A percentile compares a stretch with the other conserved stretches of the same genome.
phyloP scores from a whole-genome alignment of 768 basidiomycete genomes.

The Podaxis carcinomalis region DNA sequence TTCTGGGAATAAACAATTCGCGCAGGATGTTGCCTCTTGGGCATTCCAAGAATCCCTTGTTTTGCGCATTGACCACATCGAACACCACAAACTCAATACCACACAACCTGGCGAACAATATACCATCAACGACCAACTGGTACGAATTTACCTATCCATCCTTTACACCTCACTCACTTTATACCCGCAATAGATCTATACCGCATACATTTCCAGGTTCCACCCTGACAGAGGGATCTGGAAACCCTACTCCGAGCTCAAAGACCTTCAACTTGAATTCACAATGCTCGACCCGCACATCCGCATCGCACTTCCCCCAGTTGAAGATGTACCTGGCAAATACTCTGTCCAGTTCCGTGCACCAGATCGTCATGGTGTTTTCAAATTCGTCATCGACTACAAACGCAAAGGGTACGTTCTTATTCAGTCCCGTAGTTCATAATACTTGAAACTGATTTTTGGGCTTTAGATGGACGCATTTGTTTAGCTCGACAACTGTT shows the following conservation, averaged over 20 bases:
- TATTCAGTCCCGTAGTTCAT: not conserved
- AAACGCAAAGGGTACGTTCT: conserved; percentile 77
- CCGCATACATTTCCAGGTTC: conserved; percentile 67
- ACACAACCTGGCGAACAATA: conserved; percentile 67
- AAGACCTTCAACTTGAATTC: conserved; percentile 90
- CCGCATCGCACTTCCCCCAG: conserved; percentile 69
- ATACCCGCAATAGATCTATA: conserved; percentile 53
- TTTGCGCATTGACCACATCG: conserved; percentile 69
- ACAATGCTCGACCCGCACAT: conserved; percentile 99
- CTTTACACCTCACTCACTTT: conserved; percentile 1
- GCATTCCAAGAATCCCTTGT: conserved; percentile 85
- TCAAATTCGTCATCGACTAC: conserved; percentile 92
- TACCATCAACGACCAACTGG: conserved; percentile 83
- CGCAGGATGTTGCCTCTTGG: conserved; percentile 78
- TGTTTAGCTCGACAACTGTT: conserved; percentile 71
- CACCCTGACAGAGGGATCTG: conserved; percentile 53
- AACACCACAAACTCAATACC: conserved; percentile 69
- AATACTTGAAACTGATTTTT: not conserved
- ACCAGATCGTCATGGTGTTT: conserved; percentile 96
- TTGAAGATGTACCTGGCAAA: conserved; percentile 51
- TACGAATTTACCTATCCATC: conserved; percentile 28
- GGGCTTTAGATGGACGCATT: conserved; percentile 58
- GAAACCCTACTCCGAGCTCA: conserved; percentile 66
- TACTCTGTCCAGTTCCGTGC: conserved; percentile 85
- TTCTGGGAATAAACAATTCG: conserved; percentile 75